These are phyloP conservation scores for Ustilago shanxiensis DNA, from an alignment of 1,284 basidiomycete species.

Conservation along the genomic window DNA sequence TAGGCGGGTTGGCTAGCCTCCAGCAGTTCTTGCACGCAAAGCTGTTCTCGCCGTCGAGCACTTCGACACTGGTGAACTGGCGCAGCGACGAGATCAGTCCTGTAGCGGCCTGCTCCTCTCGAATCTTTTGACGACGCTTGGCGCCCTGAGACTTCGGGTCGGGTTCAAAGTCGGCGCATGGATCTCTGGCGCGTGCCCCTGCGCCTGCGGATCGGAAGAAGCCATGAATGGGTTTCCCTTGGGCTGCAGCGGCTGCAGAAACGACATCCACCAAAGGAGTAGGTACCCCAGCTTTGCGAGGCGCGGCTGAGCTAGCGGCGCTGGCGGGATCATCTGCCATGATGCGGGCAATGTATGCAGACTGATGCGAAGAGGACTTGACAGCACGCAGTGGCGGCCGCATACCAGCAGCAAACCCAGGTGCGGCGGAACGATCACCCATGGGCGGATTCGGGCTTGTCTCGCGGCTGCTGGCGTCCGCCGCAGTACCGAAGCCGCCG, in stretches of 20 bases:
- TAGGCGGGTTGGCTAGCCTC: constrained; percentile 80
- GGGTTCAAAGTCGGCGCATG: constrained; percentile 35
- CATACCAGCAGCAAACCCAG: constrained; percentile 19
- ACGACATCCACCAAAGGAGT: constrained; percentile 36
- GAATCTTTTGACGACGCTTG: constrained; percentile 42
- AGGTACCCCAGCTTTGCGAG: constrained; percentile 25
- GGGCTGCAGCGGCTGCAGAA: constrained; percentile 22
- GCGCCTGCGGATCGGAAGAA: constrained; percentile 34
- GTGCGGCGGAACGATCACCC: constrained; percentile 7
- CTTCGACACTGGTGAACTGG: constrained; percentile 89
- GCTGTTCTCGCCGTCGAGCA: constrained; percentile 90
- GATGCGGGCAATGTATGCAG: constrained; percentile 51
- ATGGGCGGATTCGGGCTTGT: constrained; percentile 42
- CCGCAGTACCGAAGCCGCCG: constrained; percentile 16
- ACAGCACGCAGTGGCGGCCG: constrained; percentile 31
- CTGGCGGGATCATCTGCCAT: constrained; percentile 41
- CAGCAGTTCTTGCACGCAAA: constrained; percentile 93
- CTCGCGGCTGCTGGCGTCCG: constrained; percentile 47
- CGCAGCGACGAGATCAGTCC: constrained; percentile 77
- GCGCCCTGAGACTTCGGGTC: constrained; percentile 41
- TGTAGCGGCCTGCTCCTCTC: constrained; percentile 56
- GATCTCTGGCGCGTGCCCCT: constrained; percentile 21
- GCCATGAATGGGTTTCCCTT: constrained; percentile 32
- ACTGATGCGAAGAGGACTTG: constrained; percentile 44
- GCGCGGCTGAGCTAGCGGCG: constrained; percentile 9